Conservation (phyloP, 2,329 filamentous ascomycete species). For the Catunica adiposa region DNA sequence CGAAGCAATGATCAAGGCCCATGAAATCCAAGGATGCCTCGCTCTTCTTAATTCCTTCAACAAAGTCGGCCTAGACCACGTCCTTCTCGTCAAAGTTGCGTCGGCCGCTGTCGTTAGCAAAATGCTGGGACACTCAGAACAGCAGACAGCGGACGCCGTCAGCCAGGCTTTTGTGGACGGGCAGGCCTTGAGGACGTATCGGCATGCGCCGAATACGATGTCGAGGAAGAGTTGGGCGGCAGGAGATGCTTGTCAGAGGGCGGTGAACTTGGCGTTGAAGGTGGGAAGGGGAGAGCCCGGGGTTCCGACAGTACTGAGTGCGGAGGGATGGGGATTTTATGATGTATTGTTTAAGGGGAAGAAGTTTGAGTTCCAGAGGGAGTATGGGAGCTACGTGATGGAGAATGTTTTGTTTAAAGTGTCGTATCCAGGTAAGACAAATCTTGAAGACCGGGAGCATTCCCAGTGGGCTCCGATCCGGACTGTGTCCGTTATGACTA, state of each 20-base stretch:
- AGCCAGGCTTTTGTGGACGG: slow-evolving; percentile 97
- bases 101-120: slow-evolving; percentile 87
- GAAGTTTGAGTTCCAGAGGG: slow-evolving; percentile 88
- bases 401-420: slow-evolving; percentile 99
- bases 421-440: slow-evolving; percentile 67
- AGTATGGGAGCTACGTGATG: slow-evolving; percentile 98
- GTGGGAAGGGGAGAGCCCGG: slow-evolving; percentile 83
- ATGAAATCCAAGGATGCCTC: slow-evolving; percentile 95
- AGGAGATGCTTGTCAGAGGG: slow-evolving; percentile 91
- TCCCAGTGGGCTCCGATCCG: too few relatives aligned
- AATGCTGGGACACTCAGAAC: slow-evolving; percentile 78
- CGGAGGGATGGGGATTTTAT: slow-evolving; percentile 95
- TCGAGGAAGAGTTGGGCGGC: slow-evolving; percentile 98
- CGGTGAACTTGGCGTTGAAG: slow-evolving; percentile 80
- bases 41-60: slow-evolving; percentile 97
- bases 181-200: slow-evolving; percentile 88
- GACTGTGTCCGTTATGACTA: too few relatives aligned
- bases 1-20: slow-evolving; percentile 97
- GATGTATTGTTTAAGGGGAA: slow-evolving; percentile 95
- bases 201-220: slow-evolving; percentile 98
- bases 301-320: slow-evolving; percentile 80
- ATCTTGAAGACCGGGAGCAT: not conserved
- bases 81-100: slow-evolving; percentile 94
- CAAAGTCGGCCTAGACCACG: slow-evolving; percentile 95
- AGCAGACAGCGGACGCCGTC: slow-evolving; percentile 86